These are phyloP conservation scores for Ophiocordyceps camponoti-saundersi DNA, from an alignment of 2,329 filamentous ascomycete genomes.

Conservation along the genomic window DNA sequence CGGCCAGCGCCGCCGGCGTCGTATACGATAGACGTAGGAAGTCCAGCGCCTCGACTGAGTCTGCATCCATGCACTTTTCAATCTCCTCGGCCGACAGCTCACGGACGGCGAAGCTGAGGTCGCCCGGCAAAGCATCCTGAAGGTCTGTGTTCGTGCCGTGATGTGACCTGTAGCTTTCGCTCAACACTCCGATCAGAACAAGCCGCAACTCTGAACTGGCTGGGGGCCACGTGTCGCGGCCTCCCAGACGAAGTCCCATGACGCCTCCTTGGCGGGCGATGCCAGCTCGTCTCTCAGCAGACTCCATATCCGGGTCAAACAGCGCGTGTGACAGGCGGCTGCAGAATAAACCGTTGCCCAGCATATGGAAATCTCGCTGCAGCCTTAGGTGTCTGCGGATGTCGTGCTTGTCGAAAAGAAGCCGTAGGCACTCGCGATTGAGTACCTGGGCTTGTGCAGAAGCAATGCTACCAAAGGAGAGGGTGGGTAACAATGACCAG, in stretches of 20 bases:
- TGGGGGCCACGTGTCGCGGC: slow-evolving; percentile 75
- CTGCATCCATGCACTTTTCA: slow-evolving; percentile 64
- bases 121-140: slow-evolving; percentile 38
- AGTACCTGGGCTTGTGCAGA: slow-evolving; percentile 59
- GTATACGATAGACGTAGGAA: slow-evolving; percentile 81
- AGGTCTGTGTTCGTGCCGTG: slow-evolving; percentile 6
- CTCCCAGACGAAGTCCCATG: slow-evolving; percentile 73
- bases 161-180: slow-evolving; percentile 46
- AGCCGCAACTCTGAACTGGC: slow-evolving; percentile 85
- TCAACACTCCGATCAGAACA: slow-evolving; percentile 70
- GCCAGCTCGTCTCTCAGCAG: slow-evolving; percentile 56
- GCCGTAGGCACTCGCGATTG: slow-evolving; percentile 55
- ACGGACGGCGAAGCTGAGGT: slow-evolving; percentile 69
- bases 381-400: slow-evolving; percentile 56
- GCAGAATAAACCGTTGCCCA: slow-evolving; percentile 73
- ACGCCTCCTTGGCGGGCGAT: slow-evolving; percentile 49
- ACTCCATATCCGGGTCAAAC: slow-evolving; percentile 69
- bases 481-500: slow-evolving; percentile 43
- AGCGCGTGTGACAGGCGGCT: slow-evolving; percentile 65
- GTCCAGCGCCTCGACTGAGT: slow-evolving; percentile 77
- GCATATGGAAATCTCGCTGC: slow-evolving; percentile 65
- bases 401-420: slow-evolving; percentile 60
- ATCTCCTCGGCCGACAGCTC: slow-evolving; percentile 66
- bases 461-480: slow-evolving; percentile 64
- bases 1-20: slow-evolving; percentile 50